A percentile compares a stretch with the other conserved stretches of the same genome.
phyloP scores from a whole-genome alignment of 345 rosid species.

The Corymbia maculata region DNA sequence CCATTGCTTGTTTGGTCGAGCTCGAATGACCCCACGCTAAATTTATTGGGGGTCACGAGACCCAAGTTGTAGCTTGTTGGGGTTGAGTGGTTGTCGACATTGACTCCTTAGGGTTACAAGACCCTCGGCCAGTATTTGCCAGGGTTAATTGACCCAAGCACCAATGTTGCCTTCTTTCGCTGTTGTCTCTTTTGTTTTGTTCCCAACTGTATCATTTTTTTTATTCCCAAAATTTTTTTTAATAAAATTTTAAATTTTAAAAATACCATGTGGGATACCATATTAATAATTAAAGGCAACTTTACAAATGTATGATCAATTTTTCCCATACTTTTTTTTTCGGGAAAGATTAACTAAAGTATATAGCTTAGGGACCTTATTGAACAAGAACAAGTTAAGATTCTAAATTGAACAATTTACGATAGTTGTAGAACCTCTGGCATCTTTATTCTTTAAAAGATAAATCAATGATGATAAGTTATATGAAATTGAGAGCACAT shows the following conservation, averaged over 20 bases:
- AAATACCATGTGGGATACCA: not conserved
- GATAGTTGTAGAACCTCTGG: not conserved
- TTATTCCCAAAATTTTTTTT: no score
- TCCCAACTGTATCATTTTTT: not conserved
- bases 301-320: not conserved
- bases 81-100: not conserved
- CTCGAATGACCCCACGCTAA: not conserved
- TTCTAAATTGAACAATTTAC: not conserved
- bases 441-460: not conserved
- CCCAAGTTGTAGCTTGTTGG: not conserved
- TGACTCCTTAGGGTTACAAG: not conserved
- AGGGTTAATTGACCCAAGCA: not conserved
- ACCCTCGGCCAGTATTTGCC: not conserved
- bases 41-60: not conserved
- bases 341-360: fast-evolving
- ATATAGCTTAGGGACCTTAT: not conserved
- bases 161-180: not conserved
- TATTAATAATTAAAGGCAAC: not conserved
- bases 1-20: not conserved
- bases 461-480: not conserved
- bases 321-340: not conserved
- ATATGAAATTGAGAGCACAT: not conserved
- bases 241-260: not conserved
- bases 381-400: not conserved
- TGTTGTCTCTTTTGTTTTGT: not conserved